Evolutionary conservation across 768 basidiomycete species (phyloP).

Genomic region (Amanita pseudoporphyria): DNA sequence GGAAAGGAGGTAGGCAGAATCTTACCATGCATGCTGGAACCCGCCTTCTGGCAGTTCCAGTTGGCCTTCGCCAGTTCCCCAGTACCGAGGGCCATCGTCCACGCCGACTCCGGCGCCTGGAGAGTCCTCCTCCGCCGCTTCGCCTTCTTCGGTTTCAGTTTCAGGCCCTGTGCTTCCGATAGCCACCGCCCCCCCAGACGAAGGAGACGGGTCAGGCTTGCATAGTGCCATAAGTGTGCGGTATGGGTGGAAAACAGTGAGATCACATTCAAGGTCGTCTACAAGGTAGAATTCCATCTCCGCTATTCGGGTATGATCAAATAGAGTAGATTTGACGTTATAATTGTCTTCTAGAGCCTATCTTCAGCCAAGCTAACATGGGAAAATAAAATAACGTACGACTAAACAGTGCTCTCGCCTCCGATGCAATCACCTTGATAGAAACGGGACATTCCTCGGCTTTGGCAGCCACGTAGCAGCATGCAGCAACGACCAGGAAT

Average conservation of each 20-base stretch:
- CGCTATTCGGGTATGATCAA: slow-evolving; percentile 85
- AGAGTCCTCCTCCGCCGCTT: slow-evolving; percentile 38
- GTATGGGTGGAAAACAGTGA: slow-evolving; percentile 93
- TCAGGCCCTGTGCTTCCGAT: slow-evolving; percentile 14
- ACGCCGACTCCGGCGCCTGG: slow-evolving; percentile 33
- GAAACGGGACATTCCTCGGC: slow-evolving; percentile 94
- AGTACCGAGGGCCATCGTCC: slow-evolving; percentile 57
- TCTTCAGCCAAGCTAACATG: neutral
- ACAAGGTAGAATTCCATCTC: slow-evolving; percentile 99
- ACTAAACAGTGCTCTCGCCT: slow-evolving; percentile 70
- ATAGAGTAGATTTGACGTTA: slow-evolving; percentile 68
- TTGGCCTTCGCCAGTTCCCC: slow-evolving; percentile 75
- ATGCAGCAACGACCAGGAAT: slow-evolving; percentile 85
- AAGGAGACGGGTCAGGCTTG: slow-evolving; percentile 41
- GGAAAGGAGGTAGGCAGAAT: slow-evolving; percentile 1
- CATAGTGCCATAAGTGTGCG: slow-evolving; percentile 76
- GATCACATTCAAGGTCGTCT: slow-evolving; percentile 91
- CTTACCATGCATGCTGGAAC: slow-evolving; percentile 87
- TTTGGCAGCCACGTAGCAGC: slow-evolving; percentile 94
- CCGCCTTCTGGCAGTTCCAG: slow-evolving; percentile 69
- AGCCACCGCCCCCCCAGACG: neutral
- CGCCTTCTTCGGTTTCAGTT: slow-evolving; percentile 34
- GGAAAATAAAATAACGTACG: slow-evolving; percentile 29
- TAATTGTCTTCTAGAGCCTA: slow-evolving; percentile 48
- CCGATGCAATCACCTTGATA: slow-evolving; percentile 85